phyloP scores from a whole-genome alignment of 805 yeast genomes.

The Priceomyces castillae region DNA sequence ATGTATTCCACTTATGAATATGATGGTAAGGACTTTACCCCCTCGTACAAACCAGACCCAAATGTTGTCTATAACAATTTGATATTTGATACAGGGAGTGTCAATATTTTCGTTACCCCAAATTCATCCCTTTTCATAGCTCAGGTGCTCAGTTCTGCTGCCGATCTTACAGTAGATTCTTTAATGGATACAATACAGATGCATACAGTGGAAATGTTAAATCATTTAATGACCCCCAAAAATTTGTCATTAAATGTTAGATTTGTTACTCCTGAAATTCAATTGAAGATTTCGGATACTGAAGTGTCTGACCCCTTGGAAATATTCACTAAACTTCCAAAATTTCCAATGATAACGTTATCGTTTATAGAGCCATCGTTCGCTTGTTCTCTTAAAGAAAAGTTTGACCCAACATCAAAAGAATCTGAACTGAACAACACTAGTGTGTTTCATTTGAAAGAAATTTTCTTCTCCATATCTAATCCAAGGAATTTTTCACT shows the following conservation, averaged over 20 bases:
- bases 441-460: conserved; percentile 33
- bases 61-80: conserved; percentile 51
- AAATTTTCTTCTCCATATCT: conserved; percentile 19
- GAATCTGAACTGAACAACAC: conserved; percentile 2
- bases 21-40: conserved; percentile 29
- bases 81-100: conserved; percentile 52
- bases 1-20: conserved; percentile 25
- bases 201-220: conserved; percentile 49
- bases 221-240: conserved; percentile 26
- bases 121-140: conserved; percentile 37
- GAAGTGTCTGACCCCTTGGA: conserved; percentile 17
- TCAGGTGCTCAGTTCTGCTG: conserved; percentile 31
- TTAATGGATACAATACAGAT: conserved; percentile 66
- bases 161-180: conserved; percentile 41
- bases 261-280: conserved; percentile 46
- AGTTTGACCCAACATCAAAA: conserved; percentile 1
- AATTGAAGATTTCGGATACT: conserved; percentile 36
- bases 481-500: conserved; percentile 19
- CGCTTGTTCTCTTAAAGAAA: conserved; percentile 3
- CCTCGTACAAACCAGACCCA: conserved; percentile 30
- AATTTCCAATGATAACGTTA: conserved; percentile 24
- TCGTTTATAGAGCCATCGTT: conserved; percentile 35
- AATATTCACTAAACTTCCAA: conserved; percentile 28
- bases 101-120: conserved; percentile 50
- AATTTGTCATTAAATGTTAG: conserved; percentile 44